A percentile compares a stretch with the other conserved stretches of the same genome.
Evolutionary conservation across 192 early-diverging fungal species (phyloP).

Genomic region (Coemansia sp.): DNA sequence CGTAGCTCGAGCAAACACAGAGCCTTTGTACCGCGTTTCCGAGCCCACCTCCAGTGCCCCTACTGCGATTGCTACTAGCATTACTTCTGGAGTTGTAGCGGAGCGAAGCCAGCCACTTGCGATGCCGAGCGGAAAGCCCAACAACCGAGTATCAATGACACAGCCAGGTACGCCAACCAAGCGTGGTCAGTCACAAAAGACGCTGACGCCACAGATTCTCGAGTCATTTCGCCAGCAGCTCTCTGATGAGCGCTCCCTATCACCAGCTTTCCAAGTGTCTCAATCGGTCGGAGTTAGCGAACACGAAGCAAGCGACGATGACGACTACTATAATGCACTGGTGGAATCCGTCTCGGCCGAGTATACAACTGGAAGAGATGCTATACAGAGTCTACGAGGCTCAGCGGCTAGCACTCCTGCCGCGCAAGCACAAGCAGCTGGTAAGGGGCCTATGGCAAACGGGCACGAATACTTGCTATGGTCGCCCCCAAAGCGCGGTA

Average conservation of each 20-base stretch:
- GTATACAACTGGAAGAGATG: not conserved
- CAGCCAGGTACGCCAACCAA: conserved; percentile 33
- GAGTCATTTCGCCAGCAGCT: conserved; percentile 33
- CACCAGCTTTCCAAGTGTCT: not conserved
- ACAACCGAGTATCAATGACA: conserved; percentile 9
- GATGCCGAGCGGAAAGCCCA: not conserved
- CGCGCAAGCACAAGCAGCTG: not conserved
- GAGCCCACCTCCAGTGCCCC: not conserved
- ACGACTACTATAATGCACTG: conserved; percentile 28
- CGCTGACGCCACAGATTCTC: conserved; percentile 48
- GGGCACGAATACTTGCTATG: not conserved
- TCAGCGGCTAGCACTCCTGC: not conserved
- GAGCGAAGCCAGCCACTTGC: not conserved
- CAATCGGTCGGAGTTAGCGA: not conserved
- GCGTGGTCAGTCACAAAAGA: conserved; percentile 41
- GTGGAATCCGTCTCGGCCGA: conserved; percentile 16
- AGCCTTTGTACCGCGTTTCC: conserved; percentile 23
- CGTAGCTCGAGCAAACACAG: conserved; percentile 38
- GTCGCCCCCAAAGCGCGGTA: not conserved
- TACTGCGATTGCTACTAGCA: not conserved
- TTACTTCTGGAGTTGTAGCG: not conserved
- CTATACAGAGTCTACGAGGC: not conserved
- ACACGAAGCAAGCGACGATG: conserved; percentile 16
- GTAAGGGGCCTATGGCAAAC: not conserved
- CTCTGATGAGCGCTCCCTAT: conserved; percentile 11